phyloP scores from a whole-genome alignment of 2,329 filamentous ascomycete genomes.

The Ascocoryne sarcoides region DNA sequence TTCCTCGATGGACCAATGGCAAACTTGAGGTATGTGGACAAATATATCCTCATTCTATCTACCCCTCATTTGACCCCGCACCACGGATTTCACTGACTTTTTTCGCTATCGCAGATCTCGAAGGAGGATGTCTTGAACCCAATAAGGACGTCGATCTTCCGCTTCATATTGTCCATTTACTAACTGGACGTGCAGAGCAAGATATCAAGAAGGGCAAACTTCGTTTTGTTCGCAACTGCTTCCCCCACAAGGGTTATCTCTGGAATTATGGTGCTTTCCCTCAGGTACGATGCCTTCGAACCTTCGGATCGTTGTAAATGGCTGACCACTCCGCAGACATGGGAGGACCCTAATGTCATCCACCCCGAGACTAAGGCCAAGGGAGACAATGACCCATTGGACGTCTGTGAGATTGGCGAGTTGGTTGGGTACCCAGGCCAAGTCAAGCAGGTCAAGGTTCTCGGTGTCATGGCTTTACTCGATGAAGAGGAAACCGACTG shows the following conservation, averaged over 20 bases:
- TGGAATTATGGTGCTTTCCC: slow-evolving; percentile 99
- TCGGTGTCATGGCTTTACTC: slow-evolving; percentile 97
- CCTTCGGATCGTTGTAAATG: neutral
- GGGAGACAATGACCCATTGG: slow-evolving; percentile 98
- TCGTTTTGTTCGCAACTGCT: slow-evolving; percentile 98
- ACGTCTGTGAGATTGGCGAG: slow-evolving; percentile 99
- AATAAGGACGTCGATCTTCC: slow-evolving; percentile 3
- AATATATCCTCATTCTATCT: neutral
- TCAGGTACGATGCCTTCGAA: slow-evolving; percentile 51
- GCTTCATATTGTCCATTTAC: neutral
- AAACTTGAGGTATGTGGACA: slow-evolving; percentile 81
- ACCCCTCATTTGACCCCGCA: slow-evolving; percentile 13
- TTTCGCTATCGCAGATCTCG: slow-evolving; percentile 62
- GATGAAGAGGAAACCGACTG: slow-evolving; percentile 99
- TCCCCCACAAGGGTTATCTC: slow-evolving; percentile 99
- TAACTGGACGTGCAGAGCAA: slow-evolving; percentile 56
- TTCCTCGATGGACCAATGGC: slow-evolving; percentile 98
- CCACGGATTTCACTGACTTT: slow-evolving; percentile 7
- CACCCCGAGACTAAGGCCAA: slow-evolving; percentile 99
- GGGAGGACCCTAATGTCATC: slow-evolving; percentile 93
- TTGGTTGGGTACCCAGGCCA: slow-evolving; percentile 92
- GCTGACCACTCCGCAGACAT: slow-evolving; percentile 55
- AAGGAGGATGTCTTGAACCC: slow-evolving; percentile 78
- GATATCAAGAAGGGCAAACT: slow-evolving; percentile 99
- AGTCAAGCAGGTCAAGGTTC: slow-evolving; percentile 99